Evolutionary conservation across 495 filamentous ascomycete species (phyloP).

Genomic region (Xanthoparmelia taractica): DNA sequence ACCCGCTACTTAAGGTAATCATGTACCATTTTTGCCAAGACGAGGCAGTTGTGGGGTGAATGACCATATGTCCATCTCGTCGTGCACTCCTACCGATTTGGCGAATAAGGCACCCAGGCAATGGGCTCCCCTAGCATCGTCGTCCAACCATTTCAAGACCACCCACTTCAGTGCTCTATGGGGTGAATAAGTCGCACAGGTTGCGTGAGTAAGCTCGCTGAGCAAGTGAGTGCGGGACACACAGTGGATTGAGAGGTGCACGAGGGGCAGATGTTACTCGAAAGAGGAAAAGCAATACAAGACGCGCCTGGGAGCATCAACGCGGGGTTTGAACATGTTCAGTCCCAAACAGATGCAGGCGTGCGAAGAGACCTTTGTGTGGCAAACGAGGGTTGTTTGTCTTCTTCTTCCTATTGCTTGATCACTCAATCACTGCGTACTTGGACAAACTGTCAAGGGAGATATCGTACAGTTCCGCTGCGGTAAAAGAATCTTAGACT

Average conservation of each 20-base stretch:
- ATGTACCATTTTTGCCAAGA: background rate
- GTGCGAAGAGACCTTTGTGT: background rate
- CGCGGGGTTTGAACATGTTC: no score
- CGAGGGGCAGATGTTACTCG: no score
- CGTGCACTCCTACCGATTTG: background rate
- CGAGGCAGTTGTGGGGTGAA: background rate
- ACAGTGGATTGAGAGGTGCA: no score
- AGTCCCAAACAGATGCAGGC: no score
- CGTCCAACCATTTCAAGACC: no score
- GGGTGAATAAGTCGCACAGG: no score
- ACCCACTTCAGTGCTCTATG: background rate
- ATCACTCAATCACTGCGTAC: background rate
- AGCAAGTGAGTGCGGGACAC: no score
- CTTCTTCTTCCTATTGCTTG: background rate
- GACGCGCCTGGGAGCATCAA: background rate
- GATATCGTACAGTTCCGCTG: background rate
- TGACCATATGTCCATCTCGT: background rate
- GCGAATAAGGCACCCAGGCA: background rate
- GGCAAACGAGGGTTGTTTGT: no score
- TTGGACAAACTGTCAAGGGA: no score
- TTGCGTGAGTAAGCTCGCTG: no score
- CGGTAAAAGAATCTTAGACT: background rate
- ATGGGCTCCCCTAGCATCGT: no score
- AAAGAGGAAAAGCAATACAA: background rate
- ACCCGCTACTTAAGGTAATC: background rate